Conservation (phyloP, 345 rosid species). For the Moricandia moricandioides region DNA sequence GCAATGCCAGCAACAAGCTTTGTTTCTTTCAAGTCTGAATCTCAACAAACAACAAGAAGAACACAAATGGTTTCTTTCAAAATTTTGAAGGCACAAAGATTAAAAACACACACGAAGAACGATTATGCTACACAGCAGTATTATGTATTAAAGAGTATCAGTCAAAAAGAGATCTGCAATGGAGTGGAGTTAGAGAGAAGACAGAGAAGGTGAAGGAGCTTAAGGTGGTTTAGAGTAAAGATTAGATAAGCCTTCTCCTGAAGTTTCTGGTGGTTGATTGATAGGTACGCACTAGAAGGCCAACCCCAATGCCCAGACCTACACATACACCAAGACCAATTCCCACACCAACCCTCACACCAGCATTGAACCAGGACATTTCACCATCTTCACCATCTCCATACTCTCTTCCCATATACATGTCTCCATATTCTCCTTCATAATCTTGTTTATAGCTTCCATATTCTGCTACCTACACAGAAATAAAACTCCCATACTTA, state of each 20-base stretch:
- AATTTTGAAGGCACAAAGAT: slow-evolving; percentile 14
- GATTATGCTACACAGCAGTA: slow-evolving; percentile 18
- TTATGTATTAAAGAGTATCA: slow-evolving; percentile 34
- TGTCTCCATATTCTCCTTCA: slow-evolving; percentile 59
- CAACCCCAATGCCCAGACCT: slow-evolving; percentile 88
- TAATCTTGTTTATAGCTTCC: slow-evolving; percentile 48
- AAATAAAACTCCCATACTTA: neutral
- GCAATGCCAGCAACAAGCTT: slow-evolving; percentile 5
- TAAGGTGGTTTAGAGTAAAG: neutral
- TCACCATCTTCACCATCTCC: slow-evolving; percentile 80
- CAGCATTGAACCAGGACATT: slow-evolving; percentile 94
- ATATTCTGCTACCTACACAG: slow-evolving; percentile 53
- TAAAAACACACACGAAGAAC: neutral
- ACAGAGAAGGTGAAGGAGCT: neutral
- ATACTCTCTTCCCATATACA: slow-evolving; percentile 71
- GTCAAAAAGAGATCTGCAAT: slow-evolving; percentile 34
- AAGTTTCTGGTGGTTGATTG: slow-evolving; percentile 75
- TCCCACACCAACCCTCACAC: slow-evolving; percentile 95
- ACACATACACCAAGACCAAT: slow-evolving; percentile 92
- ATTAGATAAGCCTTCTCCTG: slow-evolving; percentile 57
- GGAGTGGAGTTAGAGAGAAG: slow-evolving; percentile 32
- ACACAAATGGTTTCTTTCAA: slow-evolving; percentile 10
- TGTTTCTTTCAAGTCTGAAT: slow-evolving; percentile 18
- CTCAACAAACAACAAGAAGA: slow-evolving; percentile 27
- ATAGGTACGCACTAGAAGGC: slow-evolving; percentile 79